phyloP scores from a whole-genome alignment of 1,139 yeast species.

The Wickerhamiella pararugosa region DNA sequence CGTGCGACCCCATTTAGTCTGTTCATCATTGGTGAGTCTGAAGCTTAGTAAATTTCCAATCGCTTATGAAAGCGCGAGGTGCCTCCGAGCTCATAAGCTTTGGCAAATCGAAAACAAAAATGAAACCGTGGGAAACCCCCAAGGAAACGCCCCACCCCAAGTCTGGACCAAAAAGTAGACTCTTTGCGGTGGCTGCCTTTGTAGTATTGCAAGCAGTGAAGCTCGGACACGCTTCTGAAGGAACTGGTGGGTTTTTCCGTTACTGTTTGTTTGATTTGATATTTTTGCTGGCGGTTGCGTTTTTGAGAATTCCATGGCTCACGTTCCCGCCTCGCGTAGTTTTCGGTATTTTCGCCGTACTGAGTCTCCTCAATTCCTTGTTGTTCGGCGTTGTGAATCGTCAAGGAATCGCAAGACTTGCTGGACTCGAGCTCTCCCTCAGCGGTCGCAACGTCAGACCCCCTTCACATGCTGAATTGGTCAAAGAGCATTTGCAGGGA shows the following conservation, averaged over 20 bases:
- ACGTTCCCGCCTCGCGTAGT: constrained; percentile 33
- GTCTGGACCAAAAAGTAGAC: constrained; percentile 53
- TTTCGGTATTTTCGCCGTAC: constrained; percentile 23
- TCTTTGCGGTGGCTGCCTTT: constrained; percentile 50
- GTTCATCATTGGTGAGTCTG: no score
- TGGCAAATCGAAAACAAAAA: no score
- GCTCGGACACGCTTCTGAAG: constrained; percentile 26
- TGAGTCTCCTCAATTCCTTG: constrained; percentile 35
- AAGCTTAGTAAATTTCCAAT: no score
- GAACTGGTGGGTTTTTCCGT: constrained; percentile 34
- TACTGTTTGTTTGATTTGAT: constrained; percentile 59
- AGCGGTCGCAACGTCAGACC: constrained; percentile 37
- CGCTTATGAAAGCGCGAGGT: no score
- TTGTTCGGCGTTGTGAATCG: constrained; percentile 31
- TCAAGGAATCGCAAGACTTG: constrained; percentile 17
- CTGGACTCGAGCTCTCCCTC: constrained; percentile 50
- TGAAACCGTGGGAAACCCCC: no score
- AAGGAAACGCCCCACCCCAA: neutral
- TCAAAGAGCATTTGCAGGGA: constrained; percentile 52
- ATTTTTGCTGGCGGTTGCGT: constrained; percentile 54
- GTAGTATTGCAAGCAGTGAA: constrained; percentile 68
- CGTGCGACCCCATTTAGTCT: no score
- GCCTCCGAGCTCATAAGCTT: no score
- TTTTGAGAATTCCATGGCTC: constrained; percentile 59
- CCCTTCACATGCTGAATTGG: constrained; percentile 15